Evolutionary conservation across 169 alveolate genomes (phyloP).

Genomic region (Plasmodium fragile): DNA sequence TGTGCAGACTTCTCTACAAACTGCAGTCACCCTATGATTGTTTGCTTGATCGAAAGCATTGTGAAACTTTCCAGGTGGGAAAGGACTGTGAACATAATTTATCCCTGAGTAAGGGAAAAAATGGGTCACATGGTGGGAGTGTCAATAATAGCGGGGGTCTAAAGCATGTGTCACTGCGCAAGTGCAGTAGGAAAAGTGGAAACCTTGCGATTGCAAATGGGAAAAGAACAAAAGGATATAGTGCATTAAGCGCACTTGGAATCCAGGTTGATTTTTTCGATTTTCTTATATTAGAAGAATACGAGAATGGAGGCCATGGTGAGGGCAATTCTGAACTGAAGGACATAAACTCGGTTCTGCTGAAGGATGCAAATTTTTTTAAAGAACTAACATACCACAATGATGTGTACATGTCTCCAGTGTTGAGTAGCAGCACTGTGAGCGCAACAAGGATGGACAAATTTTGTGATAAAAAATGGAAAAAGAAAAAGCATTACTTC

Average conservation of each 20-base stretch:
- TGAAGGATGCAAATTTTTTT: slow-evolving; percentile 22
- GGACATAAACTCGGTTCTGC: background rate
- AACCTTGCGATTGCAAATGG: background rate
- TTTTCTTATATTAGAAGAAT: slow-evolving; percentile 51
- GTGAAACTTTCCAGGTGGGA: background rate
- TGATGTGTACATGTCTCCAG: background rate
- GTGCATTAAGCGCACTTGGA: background rate
- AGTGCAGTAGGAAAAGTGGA: background rate
- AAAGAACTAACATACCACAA: slow-evolving; percentile 17
- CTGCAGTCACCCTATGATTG: slow-evolving; percentile 50
- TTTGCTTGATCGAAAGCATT: background rate
- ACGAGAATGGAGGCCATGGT: background rate
- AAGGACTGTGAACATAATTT: background rate
- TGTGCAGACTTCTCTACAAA: slow-evolving; percentile 19
- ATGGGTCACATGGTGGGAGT: background rate
- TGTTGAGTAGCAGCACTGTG: background rate
- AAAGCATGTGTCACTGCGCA: background rate
- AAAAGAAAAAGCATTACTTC: slow-evolving; percentile 38
- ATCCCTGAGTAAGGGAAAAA: background rate
- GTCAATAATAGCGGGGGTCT: background rate
- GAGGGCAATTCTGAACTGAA: background rate
- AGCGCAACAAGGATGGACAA: background rate
- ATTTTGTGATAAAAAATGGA: background rate
- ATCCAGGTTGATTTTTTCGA: slow-evolving; percentile 19
- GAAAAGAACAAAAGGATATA: background rate